Evolutionary conservation across 306 rosid genomes (phyloP).

Genomic region (Cucurbita maxima): DNA sequence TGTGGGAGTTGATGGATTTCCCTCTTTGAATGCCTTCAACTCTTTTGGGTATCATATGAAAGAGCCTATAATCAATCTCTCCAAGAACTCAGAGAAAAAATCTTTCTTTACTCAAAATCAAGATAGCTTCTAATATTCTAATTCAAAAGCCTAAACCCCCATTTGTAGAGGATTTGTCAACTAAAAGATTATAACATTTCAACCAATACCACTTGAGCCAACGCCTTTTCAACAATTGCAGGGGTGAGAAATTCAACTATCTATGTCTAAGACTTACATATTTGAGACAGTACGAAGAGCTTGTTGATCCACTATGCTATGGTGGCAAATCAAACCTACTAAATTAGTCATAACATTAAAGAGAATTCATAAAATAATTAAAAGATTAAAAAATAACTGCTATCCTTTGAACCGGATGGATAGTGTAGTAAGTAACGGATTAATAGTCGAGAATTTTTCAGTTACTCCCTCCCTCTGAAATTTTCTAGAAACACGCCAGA

Average conservation of each 20-base stretch:
- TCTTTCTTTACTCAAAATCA: neutral
- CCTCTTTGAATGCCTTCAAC: no score
- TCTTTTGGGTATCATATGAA: neutral
- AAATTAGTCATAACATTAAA: neutral
- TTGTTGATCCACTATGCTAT: neutral
- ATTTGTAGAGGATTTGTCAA: neutral
- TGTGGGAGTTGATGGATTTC: neutral
- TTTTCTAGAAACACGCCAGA: neutral
- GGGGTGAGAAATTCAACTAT: no score
- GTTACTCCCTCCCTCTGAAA: neutral
- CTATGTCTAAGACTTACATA: no score
- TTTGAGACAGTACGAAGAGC: neutral
- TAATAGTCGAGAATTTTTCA: neutral
- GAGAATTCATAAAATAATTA: neutral
- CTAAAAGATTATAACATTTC: neutral
- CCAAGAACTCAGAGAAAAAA: neutral
- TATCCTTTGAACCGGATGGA: neutral
- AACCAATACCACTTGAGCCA: neutral
- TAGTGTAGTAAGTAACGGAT: neutral
- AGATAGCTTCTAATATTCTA: neutral
- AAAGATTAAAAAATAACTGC: neutral
- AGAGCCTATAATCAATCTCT: neutral
- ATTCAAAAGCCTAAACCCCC: neutral
- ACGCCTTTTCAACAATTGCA: no score
- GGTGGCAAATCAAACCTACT: neutral